These are phyloP conservation scores for Paramyrothecium sp. DNA, from an alignment of 2,329 filamentous ascomycete species.

Conservation along the genomic window DNA sequence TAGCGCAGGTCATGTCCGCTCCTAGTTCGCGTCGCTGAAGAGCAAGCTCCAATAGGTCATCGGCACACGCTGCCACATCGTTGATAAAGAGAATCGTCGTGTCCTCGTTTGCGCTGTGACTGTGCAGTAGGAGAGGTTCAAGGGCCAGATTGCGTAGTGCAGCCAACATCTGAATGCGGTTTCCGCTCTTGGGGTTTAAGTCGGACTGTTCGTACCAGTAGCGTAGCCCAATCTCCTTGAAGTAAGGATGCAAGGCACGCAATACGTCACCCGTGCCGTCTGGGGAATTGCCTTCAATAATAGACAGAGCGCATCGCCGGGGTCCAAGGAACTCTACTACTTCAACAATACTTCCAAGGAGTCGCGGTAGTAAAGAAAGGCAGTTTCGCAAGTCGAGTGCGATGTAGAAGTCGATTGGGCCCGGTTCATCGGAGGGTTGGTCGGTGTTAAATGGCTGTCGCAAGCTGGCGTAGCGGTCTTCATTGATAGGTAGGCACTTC, in stretches of 20 bases:
- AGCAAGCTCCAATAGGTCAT: conserved; percentile 57
- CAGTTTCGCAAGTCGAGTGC: conserved; percentile 50
- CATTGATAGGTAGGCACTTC: conserved; percentile 23
- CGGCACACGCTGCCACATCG: conserved; percentile 49
- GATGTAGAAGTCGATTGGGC: conserved; percentile 42
- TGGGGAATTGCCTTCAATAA: conserved; percentile 53
- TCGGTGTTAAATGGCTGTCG: conserved; percentile 1
- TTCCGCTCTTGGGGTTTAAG: conserved; percentile 38
- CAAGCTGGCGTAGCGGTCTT: conserved; percentile 18
- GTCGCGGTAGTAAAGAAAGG: conserved; percentile 42
- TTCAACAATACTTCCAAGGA: conserved; percentile 52
- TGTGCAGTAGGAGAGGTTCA: conserved; percentile 36
- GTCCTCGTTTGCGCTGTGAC: conserved; percentile 23
- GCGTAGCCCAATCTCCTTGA: conserved; percentile 33
- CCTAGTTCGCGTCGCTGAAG: conserved; percentile 43
- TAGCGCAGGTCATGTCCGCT: conserved; percentile 56
- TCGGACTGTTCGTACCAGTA: conserved; percentile 43
- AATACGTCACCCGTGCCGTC: conserved; percentile 55
- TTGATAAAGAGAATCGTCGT: conserved; percentile 52
- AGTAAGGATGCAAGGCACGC: conserved; percentile 30
- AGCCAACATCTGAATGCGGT: conserved; percentile 47
- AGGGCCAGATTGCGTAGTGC: conserved; percentile 52
- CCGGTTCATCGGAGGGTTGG: background rate
- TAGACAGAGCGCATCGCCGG: conserved; percentile 48
- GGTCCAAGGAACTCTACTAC: conserved; percentile 48